Evolutionary conservation across 768 basidiomycete species (phyloP).

Genomic region (Fibroporia radiculosa): DNA sequence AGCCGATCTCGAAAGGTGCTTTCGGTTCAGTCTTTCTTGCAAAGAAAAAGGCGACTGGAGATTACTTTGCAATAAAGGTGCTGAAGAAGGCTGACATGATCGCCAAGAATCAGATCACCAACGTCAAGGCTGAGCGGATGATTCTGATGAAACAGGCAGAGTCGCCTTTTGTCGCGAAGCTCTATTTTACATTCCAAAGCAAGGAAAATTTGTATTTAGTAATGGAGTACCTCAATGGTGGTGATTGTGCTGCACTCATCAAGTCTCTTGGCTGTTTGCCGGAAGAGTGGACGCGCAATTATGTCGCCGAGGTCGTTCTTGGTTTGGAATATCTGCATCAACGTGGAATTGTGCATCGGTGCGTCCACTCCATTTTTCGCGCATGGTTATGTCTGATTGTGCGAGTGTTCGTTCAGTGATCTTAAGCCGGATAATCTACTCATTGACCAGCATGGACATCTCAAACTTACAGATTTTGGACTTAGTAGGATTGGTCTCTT

Average conservation of each 20-base stretch:
- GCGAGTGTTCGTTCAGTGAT: slow-evolving; percentile 50
- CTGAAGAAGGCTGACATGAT: slow-evolving; percentile 99
- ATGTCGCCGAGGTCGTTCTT: slow-evolving; percentile 92
- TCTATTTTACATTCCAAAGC: slow-evolving; percentile 99
- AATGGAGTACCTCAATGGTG: slow-evolving; percentile 99
- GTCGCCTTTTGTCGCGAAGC: slow-evolving; percentile 94
- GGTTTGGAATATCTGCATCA: slow-evolving; percentile 96
- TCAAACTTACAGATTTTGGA: slow-evolving; percentile 98
- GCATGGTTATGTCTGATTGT: slow-evolving; percentile 1
- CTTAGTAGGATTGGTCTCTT: slow-evolving; percentile 95
- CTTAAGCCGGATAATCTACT: slow-evolving; percentile 97
- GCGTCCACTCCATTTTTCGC: slow-evolving; percentile 20
- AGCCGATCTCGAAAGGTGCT: slow-evolving; percentile 97
- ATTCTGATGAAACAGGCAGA: slow-evolving; percentile 99
- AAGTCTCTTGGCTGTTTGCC: slow-evolving; percentile 90
- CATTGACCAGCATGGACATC: slow-evolving; percentile 92
- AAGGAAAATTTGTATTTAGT: slow-evolving; percentile 98
- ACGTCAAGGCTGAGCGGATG: slow-evolving; percentile 99
- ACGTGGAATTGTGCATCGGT: slow-evolving; percentile 96
- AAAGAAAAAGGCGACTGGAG: slow-evolving; percentile 96
- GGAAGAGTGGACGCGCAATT: slow-evolving; percentile 96
- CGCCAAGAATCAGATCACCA: slow-evolving; percentile 99
- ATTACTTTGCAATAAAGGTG: slow-evolving; percentile 99
- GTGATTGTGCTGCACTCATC: slow-evolving; percentile 95
- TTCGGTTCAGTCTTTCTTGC: slow-evolving; percentile 98